These are phyloP conservation scores for Penicillium soppii DNA, from an alignment of 495 filamentous ascomycete genomes.

Conservation along the genomic window DNA sequence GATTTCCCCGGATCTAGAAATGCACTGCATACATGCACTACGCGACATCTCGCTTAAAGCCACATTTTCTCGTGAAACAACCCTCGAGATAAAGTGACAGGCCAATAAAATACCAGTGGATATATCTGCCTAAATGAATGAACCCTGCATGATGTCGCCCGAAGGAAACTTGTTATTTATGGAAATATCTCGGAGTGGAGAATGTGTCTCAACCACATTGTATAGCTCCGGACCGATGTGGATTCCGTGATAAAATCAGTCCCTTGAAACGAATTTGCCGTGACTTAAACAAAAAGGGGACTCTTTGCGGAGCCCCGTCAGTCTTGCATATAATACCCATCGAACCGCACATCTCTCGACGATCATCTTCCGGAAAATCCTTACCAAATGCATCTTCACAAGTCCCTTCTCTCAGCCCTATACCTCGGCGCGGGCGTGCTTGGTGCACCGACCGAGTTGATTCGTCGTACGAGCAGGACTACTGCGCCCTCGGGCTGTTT, in stretches of 20 bases:
- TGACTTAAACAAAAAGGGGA: background rate
- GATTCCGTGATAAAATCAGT: background rate
- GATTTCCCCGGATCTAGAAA: background rate
- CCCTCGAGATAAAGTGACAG: background rate
- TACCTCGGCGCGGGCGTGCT: slow-evolving; percentile 7
- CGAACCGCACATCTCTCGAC: background rate
- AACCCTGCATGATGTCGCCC: background rate
- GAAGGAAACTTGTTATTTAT: slow-evolving; percentile 5
- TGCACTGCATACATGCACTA: background rate
- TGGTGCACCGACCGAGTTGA: slow-evolving; percentile 10
- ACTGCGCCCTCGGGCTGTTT: slow-evolving; percentile 31
- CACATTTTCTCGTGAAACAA: background rate
- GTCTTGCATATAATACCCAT: background rate
- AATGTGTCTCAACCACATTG: background rate
- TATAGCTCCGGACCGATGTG: background rate
- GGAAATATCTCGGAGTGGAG: slow-evolving; percentile 7
- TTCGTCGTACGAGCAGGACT: slow-evolving; percentile 14
- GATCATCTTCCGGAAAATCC: background rate
- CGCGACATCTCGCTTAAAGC: background rate
- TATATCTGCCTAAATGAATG: background rate
- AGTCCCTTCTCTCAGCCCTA: slow-evolving; percentile 6
- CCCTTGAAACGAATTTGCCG: background rate
- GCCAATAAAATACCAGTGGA: background rate
- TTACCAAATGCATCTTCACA: background rate
- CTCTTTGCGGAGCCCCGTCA: background rate